Percentiles rank a stretch among this genome's conserved stretches.
Evolutionary conservation across 805 yeast species (phyloP).

Genomic region (Schwanniomyces occidentalis): DNA sequence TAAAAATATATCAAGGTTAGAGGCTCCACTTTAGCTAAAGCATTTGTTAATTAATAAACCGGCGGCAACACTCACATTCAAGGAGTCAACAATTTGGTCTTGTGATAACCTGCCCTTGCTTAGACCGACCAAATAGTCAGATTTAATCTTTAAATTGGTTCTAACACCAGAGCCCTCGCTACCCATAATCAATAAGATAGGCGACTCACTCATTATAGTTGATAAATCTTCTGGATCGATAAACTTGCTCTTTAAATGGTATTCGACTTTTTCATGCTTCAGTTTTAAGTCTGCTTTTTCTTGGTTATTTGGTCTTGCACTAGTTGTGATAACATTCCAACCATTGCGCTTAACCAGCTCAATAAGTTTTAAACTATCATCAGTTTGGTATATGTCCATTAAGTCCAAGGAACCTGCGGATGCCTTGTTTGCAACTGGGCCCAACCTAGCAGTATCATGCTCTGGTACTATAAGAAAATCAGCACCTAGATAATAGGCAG

Average conservation of each 20-base stretch:
- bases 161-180: slow-evolving; percentile 86
- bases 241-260: slow-evolving; percentile 31
- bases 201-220: slow-evolving; percentile 46
- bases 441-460: slow-evolving; percentile 68
- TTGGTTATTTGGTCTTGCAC: slow-evolving; percentile 32
- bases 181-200: slow-evolving; percentile 75
- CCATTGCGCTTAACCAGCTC: slow-evolving; percentile 55
- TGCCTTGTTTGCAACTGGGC: slow-evolving; percentile 78
- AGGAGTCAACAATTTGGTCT: slow-evolving; percentile 59
- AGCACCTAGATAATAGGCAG: slow-evolving; percentile 80
- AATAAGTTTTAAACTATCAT: slow-evolving; percentile 64
- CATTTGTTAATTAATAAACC: slow-evolving; percentile 54
- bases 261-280: slow-evolving; percentile 27
- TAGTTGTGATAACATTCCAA: slow-evolving; percentile 73
- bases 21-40: no score
- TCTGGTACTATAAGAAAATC: slow-evolving; percentile 74
- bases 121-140: slow-evolving; percentile 52
- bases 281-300: slow-evolving; percentile 17
- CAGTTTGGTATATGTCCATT: slow-evolving; percentile 57
- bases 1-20: no score
- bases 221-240: slow-evolving; percentile 45
- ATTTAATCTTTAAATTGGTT: slow-evolving; percentile 56
- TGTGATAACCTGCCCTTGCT: slow-evolving; percentile 30
- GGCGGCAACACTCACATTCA: slow-evolving; percentile 89
- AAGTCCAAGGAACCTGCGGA: slow-evolving; percentile 84